Evolutionary conservation across 768 basidiomycete species (phyloP).

Genomic region (Hericium alpestre): DNA sequence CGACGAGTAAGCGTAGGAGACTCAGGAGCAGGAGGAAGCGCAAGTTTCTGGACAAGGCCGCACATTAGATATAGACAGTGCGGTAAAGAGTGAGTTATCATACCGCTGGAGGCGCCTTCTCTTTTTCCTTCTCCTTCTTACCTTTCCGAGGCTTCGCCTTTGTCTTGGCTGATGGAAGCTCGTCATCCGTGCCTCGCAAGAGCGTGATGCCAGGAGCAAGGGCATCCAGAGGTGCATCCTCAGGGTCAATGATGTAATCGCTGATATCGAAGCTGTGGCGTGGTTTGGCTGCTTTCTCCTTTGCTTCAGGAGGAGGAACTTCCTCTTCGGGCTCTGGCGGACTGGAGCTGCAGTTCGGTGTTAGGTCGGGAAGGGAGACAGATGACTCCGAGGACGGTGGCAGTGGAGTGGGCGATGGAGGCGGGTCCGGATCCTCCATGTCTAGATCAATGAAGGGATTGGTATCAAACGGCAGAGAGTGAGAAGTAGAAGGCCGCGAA

Average conservation of each 20-base stretch:
- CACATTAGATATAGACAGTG: background rate
- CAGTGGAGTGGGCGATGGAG: conserved; percentile 8
- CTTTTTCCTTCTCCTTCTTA: conserved; percentile 7
- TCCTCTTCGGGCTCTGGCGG: conserved; percentile 11
- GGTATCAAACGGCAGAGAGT: conserved; percentile 1
- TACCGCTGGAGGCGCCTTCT: background rate
- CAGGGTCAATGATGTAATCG: conserved; percentile 11
- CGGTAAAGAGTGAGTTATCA: background rate
- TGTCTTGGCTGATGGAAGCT: background rate
- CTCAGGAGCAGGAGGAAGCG: conserved; percentile 9
- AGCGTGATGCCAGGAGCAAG: conserved; percentile 12
- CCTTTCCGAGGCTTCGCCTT: conserved; percentile 11
- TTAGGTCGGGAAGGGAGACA: conserved; percentile 11
- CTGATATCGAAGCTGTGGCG: conserved; percentile 8
- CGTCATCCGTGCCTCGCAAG: background rate
- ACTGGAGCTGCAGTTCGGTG: conserved; percentile 16
- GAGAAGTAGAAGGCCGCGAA: conserved; percentile 8
- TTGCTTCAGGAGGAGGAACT: background rate
- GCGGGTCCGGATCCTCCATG: conserved; percentile 4
- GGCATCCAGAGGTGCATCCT: conserved; percentile 13
- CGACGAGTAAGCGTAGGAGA: conserved; percentile 12
- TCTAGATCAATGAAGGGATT: conserved; percentile 1
- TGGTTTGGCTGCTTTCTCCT: background rate
- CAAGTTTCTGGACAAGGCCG: conserved; percentile 1
- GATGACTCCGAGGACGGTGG: conserved; percentile 11